A percentile compares a stretch with the other conserved stretches of the same genome.
phyloP scores from a whole-genome alignment of 2,329 filamentous ascomycete genomes.

The Achaetomium macrosporum region DNA sequence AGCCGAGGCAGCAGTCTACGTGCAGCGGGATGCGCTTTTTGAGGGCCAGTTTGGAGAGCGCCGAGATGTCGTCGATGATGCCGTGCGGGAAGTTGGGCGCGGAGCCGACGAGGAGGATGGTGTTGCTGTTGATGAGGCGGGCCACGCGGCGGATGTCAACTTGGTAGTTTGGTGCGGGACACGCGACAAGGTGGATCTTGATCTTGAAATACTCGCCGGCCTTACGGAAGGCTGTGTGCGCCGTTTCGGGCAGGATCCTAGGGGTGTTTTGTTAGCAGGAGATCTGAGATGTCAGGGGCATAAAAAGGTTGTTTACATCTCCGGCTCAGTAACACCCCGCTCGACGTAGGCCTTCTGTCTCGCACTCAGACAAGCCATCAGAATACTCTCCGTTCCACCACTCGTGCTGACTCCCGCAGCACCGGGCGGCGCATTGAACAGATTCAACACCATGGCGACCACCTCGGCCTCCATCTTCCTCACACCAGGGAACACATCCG shows the following conservation, averaged over 20 bases:
- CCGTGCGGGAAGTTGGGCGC: slow-evolving; percentile 98
- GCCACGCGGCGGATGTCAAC: slow-evolving; percentile 73
- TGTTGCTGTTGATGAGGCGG: slow-evolving; percentile 89
- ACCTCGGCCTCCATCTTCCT: slow-evolving; percentile 99
- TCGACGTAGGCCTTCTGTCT: slow-evolving; percentile 84
- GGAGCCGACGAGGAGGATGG: slow-evolving; percentile 84
- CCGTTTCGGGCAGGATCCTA: slow-evolving; percentile 90
- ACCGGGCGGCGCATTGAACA: slow-evolving; percentile 85
- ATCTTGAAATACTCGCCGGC: slow-evolving; percentile 95
- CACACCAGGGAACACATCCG: slow-evolving; percentile 95
- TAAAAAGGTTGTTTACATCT: slow-evolving; percentile 61
- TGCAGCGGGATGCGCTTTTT: slow-evolving; percentile 80
- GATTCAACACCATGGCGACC: slow-evolving; percentile 84
- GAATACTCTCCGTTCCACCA: slow-evolving; percentile 91
- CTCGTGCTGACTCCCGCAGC: slow-evolving; percentile 85
- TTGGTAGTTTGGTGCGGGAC: slow-evolving; percentile 79
- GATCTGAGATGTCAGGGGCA: background rate
- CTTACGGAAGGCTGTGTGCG: slow-evolving; percentile 94
- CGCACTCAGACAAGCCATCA: slow-evolving; percentile 89
- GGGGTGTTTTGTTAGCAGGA: slow-evolving; percentile 11
- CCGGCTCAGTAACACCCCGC: slow-evolving; percentile 82
- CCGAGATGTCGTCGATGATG: slow-evolving; percentile 90
- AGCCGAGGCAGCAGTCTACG: slow-evolving; percentile 95
- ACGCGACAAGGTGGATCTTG: slow-evolving; percentile 82
- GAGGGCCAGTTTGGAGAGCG: slow-evolving; percentile 74